Evolutionary conservation across 1,284 basidiomycete species (phyloP), one percentile per base, ranked within the genome.

Genomic region (Cryptococcus neoformans): DNA sequence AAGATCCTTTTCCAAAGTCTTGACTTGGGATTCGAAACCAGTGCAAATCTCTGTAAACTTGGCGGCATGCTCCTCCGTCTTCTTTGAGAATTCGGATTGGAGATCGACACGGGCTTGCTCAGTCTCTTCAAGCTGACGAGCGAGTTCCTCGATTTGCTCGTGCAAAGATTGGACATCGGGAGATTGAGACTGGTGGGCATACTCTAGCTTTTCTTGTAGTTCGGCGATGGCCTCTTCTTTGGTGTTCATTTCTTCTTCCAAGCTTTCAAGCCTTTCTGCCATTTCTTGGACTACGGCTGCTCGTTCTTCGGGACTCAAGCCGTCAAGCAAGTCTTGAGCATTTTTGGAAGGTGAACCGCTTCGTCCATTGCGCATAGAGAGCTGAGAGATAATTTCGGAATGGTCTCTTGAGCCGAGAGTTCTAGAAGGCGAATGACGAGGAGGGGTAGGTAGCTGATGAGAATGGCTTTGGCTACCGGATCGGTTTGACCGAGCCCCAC

Each of bases 31-130:
- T 51, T 74, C 67, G 42, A 67, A 74, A 11, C 62, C 70, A 2
- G 56, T 45, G 51, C 73, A 73, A 34, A 75, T 75, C 28, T 74
- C 68, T 0, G 64, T 62, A 48, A 77, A 76, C 56, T 65, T 60
- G 11, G 51, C 56, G 6, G 68, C 68, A 49, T 76, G 72, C 36
- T 69, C 60, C 53, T 72, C 66, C 2, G 72, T 75, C 50, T 75
- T 72, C 36, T 38, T n/a, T 0, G 69, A 63, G 55, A 71, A 76
- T 34, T 70, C 66, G 21, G 59, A 44, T 17, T 72, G 67, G 0
- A 69, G 54, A 0, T 52, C 28, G 2, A 47, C 57, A 37, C 62
- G 56, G 4, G 57, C 60, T 34, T 56, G 38, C n/a, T 68, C 65
- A 3, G 65, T 63, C 12, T 67, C 59, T 34, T 65, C 67, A 5